Base-by-base conservation (phyloP, 129 eudicot species). In the Lactuca saligna region DNA sequence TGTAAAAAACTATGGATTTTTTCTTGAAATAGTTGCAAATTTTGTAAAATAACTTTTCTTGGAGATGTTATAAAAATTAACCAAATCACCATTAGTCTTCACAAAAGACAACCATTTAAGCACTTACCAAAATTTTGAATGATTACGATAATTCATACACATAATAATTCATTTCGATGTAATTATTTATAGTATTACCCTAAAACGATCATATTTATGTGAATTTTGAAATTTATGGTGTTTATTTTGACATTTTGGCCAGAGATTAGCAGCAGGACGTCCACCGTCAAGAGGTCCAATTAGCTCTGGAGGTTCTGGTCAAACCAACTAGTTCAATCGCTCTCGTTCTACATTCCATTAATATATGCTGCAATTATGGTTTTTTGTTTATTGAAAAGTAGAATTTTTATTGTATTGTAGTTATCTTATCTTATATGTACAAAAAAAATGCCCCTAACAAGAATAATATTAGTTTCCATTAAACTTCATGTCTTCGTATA, bases 261-360 rank as follows among this genome's bases (percentile, higher is more conserved):
- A 76, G 75, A 39, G 70, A 11, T 10, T 41, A 29, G 38, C 17
- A 61, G 51, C 62, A 51, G 61, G 80, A 68, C 80, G 70, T 2
- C 61, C 75, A 29, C 80, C 80, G 17, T 50, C 75, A 68, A 68
- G 69, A 41, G 16, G 11, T 53, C 75, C 70, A 32, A 68, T 76
- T 54, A 76, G 69, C 75, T 38, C 75, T 7, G 75, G 70, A 14
- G 75, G 80, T 29, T 39, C 70, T 6, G 80, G 80, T 61, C 80
- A 76, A 68, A 76, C 75, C 57, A 76, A 76, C 62, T 76, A 61
- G 54, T 68, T 42, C 54, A 34, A 42, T 14, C 13, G 0, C 9
- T 35, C 5, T 25, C 15, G 11, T 8, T 8, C 3, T 15, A 15
- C 50, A 17, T 54, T 54, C 8, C 9, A 34, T 0, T 12, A 60